A percentile compares a stretch with the other conserved stretches of the same genome.
These are phyloP conservation scores for Lactarius vividus DNA, from an alignment of 768 basidiomycete species.

Conservation along the genomic window DNA sequence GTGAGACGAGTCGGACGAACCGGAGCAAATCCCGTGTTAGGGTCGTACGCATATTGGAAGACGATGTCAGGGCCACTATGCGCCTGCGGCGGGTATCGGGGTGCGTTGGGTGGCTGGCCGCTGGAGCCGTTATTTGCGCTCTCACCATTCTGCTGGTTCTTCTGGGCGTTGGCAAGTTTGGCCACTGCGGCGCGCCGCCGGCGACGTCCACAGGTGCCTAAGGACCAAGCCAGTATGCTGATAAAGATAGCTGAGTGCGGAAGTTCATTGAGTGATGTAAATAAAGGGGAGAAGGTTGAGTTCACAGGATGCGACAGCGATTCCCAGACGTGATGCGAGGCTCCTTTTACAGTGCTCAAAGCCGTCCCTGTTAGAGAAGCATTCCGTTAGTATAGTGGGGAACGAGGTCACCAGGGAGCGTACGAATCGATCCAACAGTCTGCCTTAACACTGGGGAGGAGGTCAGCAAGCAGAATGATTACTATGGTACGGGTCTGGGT, in stretches of 20 bases:
- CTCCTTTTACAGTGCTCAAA: not conserved
- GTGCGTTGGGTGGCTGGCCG: not conserved
- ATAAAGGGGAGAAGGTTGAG: too few species aligned
- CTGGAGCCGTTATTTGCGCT: not conserved
- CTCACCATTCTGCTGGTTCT: not conserved
- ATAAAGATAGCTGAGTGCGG: not conserved
- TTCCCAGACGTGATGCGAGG: not conserved
- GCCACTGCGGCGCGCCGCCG: not conserved
- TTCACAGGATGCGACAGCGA: not conserved
- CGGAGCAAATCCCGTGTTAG: conserved; percentile 3
- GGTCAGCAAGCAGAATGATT: not conserved
- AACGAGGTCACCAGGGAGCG: not conserved
- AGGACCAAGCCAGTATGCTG: too few species aligned
- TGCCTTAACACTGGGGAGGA: conserved; percentile 9
- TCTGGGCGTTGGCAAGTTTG: not conserved
- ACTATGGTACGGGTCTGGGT: not conserved
- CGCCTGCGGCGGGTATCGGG: conserved; percentile 13
- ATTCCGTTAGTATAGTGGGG: not conserved
- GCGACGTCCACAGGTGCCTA: not conserved
- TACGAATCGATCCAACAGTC: conserved; percentile 9
- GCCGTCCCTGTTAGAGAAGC: not conserved
- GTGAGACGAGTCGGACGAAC: not conserved
- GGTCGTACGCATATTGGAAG: not conserved
- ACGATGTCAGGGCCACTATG: not conserved
- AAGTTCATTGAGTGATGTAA: not conserved